Conservation (phyloP, 2,329 filamentous ascomycete genomes). For the Aaosphaeria arxii region DNA sequence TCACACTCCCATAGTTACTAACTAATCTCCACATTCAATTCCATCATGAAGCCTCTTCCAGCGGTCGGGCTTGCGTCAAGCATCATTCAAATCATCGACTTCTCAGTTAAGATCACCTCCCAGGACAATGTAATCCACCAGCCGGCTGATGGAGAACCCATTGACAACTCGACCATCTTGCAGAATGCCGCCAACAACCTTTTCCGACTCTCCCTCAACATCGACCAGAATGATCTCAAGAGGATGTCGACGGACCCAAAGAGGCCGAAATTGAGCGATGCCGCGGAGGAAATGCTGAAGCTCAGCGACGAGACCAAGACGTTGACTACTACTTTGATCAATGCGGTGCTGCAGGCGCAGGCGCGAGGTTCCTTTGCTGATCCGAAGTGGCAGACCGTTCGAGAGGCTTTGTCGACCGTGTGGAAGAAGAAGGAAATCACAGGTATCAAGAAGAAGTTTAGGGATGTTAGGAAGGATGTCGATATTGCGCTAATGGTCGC, state of each 20-base stretch:
- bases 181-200: slow-evolving; percentile 20
- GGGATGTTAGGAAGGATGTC: slow-evolving; percentile 18
- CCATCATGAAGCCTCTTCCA: slow-evolving; percentile 13
- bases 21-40: background rate
- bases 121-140: slow-evolving; percentile 23
- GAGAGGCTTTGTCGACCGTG: slow-evolving; percentile 34
- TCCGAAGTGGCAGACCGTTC: slow-evolving; percentile 15
- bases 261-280: slow-evolving; percentile 21
- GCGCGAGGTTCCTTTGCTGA: slow-evolving; percentile 17
- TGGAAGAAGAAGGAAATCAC: slow-evolving; percentile 29
- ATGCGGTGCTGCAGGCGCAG: slow-evolving; percentile 18
- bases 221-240: slow-evolving; percentile 18
- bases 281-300: slow-evolving; percentile 22
- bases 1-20: too few relatives aligned
- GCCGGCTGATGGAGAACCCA: slow-evolving; percentile 9
- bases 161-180: slow-evolving; percentile 18
- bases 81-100: slow-evolving; percentile 20
- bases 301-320: slow-evolving; percentile 20
- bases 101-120: slow-evolving; percentile 17
- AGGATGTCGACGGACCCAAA: slow-evolving; percentile 14
- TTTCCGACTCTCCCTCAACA: slow-evolving; percentile 16
- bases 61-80: slow-evolving; percentile 17
- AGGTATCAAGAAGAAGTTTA: slow-evolving; percentile 21
- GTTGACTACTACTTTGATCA: slow-evolving; percentile 14
- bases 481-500: slow-evolving; percentile 22